These are phyloP conservation scores for Pythium utonaiense DNA, from an alignment of 352 stramenopile species.

Conservation along the genomic window DNA sequence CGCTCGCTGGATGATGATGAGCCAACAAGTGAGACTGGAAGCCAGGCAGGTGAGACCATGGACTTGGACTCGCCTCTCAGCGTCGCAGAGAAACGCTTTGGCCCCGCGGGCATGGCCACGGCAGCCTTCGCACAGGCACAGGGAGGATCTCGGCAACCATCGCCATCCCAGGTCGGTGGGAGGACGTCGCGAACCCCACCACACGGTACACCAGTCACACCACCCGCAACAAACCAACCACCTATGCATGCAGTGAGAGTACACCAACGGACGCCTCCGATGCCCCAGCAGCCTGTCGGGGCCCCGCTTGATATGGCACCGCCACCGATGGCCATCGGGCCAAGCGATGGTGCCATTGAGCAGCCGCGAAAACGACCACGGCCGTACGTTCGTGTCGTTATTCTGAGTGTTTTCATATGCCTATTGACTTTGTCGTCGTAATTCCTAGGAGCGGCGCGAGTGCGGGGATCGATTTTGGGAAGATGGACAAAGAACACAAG, in stretches of 20 bases:
- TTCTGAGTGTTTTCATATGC: too few relatives aligned
- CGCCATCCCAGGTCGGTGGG: background rate
- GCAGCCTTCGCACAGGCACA: background rate
- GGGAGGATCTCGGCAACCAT: background rate
- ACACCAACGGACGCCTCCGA: background rate
- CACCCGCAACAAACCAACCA: background rate
- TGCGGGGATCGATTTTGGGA: conserved; percentile 16
- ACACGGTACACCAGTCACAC: background rate
- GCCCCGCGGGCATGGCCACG: background rate
- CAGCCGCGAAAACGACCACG: conserved; percentile 40
- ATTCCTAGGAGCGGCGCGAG: conserved; percentile 6
- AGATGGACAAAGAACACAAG: conserved; percentile 37
- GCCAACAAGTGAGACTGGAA: conserved; percentile 12
- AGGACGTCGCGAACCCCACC: background rate
- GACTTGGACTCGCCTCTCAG: conserved; percentile 19
- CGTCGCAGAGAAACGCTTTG: conserved; percentile 23
- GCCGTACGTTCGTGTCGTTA: conserved; percentile 28
- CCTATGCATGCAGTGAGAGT: background rate
- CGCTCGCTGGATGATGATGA: conserved; percentile 27
- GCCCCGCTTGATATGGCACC: background rate
- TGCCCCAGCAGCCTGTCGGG: background rate
- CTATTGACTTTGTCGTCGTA: background rate
- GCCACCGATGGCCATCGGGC: background rate
- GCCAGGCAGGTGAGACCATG: conserved; percentile 20
- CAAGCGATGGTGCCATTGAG: background rate